Base-by-base conservation (phyloP, 2,329 filamentous ascomycete species). In the Hypoxylon sp. region DNA sequence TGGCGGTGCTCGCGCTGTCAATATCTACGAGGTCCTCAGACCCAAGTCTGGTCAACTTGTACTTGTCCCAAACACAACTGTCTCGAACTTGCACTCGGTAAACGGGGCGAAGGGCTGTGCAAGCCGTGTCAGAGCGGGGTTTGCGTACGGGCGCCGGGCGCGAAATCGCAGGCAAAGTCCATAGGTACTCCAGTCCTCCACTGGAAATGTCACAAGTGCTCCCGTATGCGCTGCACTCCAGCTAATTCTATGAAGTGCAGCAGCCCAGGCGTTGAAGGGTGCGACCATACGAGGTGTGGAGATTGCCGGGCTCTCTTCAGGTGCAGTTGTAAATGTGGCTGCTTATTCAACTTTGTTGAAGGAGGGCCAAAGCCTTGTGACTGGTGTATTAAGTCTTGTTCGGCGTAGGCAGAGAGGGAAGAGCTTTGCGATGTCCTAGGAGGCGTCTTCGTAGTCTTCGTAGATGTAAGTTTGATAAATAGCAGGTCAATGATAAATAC, bases 1-100 rank as follows among this genome's bases (percentile, higher is more conserved):
- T 76, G 74, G 74, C 29, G 7, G 0, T 75, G 74, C 39, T 25
- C 12, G 0, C 60, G 67, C 0, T 75, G 73, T 32, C 25, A 37
- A 12, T n/a, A 9, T 14, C 21, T 73, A 1, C 69, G 74, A 6
- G 51, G 61, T 5, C 34, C 41, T 2, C 7, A 59, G 2, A 51
- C 62, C 6, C 21, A 29, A 2, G 37, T 62, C 2, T 73, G 69
- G 65, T 37, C 25, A 1, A 6, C 50, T 0, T 74, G 74, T 27
- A 7, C 34, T 0, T 73, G 73, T 14, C 57, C 61, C 2, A 30
- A 52, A 3, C 63, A 71, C 32, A 2, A 34, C 0, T 70, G 71
- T 45, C 0, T 30, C 5, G 34, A 67, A 19, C 16, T 58, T 8
- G 39, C 60, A 4, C n/a, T 72, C 19, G 69, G 65, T 2, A 61